Evolutionary conservation across 2,329 filamentous ascomycete genomes (phyloP).

Genomic region (Penicillium sp.): DNA sequence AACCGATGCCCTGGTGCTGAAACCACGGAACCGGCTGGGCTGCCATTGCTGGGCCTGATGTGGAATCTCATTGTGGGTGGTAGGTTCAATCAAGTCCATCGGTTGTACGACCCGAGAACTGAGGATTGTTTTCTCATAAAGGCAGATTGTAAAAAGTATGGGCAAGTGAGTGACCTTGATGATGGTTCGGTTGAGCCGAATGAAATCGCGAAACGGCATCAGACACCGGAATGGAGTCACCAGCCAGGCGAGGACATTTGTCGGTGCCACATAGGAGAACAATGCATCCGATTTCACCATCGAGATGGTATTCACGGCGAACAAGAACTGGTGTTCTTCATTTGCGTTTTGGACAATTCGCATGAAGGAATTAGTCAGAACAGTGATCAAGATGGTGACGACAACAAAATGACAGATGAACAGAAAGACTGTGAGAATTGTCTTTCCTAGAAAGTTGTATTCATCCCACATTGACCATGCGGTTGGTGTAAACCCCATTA

Average conservation of each 20-base stretch:
- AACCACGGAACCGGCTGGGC: constrained; percentile 59
- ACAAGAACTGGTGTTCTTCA: constrained; percentile 87
- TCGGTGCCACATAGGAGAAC: constrained; percentile 89
- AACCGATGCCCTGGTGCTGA: constrained; percentile 63
- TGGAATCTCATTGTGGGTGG: constrained; percentile 52
- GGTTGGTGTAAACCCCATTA: constrained; percentile 94
- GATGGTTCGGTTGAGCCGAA: constrained; percentile 81
- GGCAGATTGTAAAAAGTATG: constrained; percentile 78
- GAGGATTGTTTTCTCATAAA: constrained; percentile 80
- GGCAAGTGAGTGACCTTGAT: constrained; percentile 92
- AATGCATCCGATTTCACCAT: constrained; percentile 98
- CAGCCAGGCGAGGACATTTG: constrained; percentile 88
- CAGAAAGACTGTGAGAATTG: constrained; percentile 75
- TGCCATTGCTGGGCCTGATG: constrained; percentile 60
- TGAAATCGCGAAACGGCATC: constrained; percentile 76
- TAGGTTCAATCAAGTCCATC: constrained; percentile 78
- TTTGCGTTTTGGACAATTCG: constrained; percentile 89
- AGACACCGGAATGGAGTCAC: constrained; percentile 78
- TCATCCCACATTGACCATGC: constrained; percentile 86
- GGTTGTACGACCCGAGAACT: constrained; percentile 75
- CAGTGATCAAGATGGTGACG: constrained; percentile 89
- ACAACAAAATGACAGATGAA: constrained; percentile 95
- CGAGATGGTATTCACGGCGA: constrained; percentile 94
- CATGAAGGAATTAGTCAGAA: constrained; percentile 97
- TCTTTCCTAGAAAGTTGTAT: constrained; percentile 76